Evolutionary conservation across 23 red algal genomes (phyloP), one percentile per base, ranked within the genome.

Genomic region (Gracilaria domingensis): DNA sequence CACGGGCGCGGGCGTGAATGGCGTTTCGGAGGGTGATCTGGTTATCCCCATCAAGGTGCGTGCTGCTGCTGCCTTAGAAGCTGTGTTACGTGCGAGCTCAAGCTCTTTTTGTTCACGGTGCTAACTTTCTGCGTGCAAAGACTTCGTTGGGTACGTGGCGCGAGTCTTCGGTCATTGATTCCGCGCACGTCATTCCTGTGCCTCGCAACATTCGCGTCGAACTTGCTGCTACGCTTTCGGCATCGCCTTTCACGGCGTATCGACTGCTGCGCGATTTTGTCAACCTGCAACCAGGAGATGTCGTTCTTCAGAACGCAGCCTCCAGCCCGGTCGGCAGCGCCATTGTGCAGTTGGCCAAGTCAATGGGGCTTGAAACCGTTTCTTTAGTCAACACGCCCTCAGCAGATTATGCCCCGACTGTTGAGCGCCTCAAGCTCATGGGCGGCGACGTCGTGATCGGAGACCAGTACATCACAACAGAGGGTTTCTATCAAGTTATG

Each of bases 371-470:
- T n/a, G 51, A 77, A 58, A 94, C 88, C 11, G 60, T 97, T 4
- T 90, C 84, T 14, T 44, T 97, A 33, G 91, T 97, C 2, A 81
- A 78, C 28, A 88, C 85, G 37, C 45, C 49, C 12, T 75, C 75
- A 57, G 51, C 33, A 57, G 84, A 93, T 17, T 97, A 97, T 50
- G 89, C 83, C 21, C 71, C 83, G 25, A 93, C 83, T 7, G 95
- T 91, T 3, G 95, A 97, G 47, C 88, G 95, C 26, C 49, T 97
- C 0, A 97, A 97, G 53, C 75, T 92, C 40, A 70, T 84, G 81
- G 95, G 95, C 40, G 80, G 75, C 37, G 84, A 90, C 40, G 86
- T 97, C 38, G 95, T 93, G 18, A 88, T 97, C 16, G 85, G 75
- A 9, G 74, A 89, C 47, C 49, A 35, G 30, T 95, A 95, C 50